Conservation (phyloP, 352 stramenopile genomes). For the Phytopythium oedochilum region DNA sequence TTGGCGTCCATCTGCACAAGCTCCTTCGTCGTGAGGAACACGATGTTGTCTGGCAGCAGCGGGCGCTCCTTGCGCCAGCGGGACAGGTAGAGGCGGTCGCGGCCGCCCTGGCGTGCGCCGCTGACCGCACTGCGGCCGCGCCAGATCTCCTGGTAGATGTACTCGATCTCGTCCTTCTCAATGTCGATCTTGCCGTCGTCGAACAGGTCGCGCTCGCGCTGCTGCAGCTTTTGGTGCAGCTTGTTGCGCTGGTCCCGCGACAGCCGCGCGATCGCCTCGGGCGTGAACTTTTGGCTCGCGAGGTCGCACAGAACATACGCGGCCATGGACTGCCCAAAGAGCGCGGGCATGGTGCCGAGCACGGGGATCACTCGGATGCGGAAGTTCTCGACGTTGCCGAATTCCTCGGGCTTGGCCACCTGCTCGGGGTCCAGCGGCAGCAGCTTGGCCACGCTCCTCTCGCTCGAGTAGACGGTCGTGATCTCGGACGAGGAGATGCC, state of each 20-base stretch:
- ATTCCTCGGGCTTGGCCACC: constrained; percentile 83
- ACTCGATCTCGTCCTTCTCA: constrained; percentile 87
- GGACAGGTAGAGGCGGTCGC: constrained; percentile 77
- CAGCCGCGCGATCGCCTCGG: constrained; percentile 59
- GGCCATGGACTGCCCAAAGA: constrained; percentile 97
- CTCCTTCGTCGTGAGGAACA: constrained; percentile 85
- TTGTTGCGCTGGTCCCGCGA: constrained; percentile 86
- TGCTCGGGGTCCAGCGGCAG: constrained; percentile 94
- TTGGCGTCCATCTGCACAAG: constrained; percentile 51
- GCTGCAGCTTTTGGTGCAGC: constrained; percentile 75
- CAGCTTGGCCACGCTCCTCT: constrained; percentile 96
- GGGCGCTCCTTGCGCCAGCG: constrained; percentile 73
- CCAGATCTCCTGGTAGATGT: constrained; percentile 86
- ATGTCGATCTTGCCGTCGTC: constrained; percentile 54
- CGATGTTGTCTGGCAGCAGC: constrained; percentile 78
- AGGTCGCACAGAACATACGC: constrained; percentile 93
- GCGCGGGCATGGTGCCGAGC: constrained; percentile 91
- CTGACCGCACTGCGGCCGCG: constrained; percentile 71
- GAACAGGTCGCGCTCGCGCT: constrained; percentile 66
- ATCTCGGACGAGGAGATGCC: constrained; percentile 61
- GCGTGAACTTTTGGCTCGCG: constrained; percentile 86
- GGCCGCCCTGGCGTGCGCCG: constrained; percentile 58
- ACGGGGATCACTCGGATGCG: constrained; percentile 95
- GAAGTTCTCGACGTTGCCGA: constrained; percentile 96
- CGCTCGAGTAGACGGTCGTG: constrained; percentile 91